phyloP scores from a whole-genome alignment of 768 basidiomycete species.

The Hygrocybe coccinea region DNA sequence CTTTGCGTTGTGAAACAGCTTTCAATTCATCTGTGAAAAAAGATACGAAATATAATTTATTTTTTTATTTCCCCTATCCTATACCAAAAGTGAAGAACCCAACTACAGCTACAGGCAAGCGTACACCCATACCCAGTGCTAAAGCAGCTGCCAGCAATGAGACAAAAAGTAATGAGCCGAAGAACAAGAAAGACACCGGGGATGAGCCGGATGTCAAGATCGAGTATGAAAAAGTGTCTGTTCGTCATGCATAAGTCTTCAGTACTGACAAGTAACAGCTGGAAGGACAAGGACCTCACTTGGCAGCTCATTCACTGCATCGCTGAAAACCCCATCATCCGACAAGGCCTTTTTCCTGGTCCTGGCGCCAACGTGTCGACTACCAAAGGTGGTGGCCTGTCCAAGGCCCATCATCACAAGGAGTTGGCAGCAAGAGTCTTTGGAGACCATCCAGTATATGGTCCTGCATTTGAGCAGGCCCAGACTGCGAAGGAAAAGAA shows the following conservation, averaged over 20 bases:
- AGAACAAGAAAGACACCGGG: neutral
- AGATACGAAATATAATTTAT: neutral
- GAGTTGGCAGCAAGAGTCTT: slow-evolving; percentile 10
- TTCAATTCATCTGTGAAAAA: neutral
- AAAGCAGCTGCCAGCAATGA: no score
- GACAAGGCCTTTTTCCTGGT: slow-evolving; percentile 18
- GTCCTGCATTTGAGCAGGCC: neutral
- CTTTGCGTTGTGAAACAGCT: no score
- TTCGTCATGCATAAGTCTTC: no score
- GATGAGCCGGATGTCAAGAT: neutral
- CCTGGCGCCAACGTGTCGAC: slow-evolving; percentile 12
- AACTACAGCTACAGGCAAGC: no score
- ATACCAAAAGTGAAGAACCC: neutral
- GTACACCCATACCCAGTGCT: no score
- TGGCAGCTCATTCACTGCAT: neutral
- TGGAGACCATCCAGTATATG: slow-evolving; percentile 11
- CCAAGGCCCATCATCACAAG: slow-evolving; percentile 14
- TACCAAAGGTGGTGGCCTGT: slow-evolving; percentile 9
- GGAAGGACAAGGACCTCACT: slow-evolving; percentile 3
- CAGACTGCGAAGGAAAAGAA: neutral
- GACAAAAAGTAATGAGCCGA: neutral
- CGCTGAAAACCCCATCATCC: slow-evolving; percentile 1
- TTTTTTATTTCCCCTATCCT: neutral
- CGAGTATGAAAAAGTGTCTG: no score
- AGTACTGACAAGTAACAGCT: neutral